Conservation (phyloP, 208 protist species). For the Leptomonas seymouri region DNA sequence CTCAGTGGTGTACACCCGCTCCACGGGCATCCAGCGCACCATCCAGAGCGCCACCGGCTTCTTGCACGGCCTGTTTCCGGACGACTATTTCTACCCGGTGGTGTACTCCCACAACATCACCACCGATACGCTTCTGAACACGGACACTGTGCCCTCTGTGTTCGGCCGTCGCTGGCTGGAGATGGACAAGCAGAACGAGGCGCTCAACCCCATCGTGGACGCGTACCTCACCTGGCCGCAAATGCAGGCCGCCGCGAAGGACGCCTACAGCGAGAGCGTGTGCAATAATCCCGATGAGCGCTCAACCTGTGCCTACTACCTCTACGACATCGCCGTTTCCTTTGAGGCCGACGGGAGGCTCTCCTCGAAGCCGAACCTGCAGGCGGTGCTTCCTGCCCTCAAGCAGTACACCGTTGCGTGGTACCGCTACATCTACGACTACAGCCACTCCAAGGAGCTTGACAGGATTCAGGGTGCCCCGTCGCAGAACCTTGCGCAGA, state of each 20-base stretch:
- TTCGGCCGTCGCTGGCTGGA: conserved; percentile 33
- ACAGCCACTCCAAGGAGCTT: conserved; percentile 29
- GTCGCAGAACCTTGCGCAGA: conserved; percentile 48
- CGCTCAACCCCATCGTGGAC: conserved; percentile 29
- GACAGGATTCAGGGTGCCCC: conserved; percentile 37
- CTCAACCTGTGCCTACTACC: conserved; percentile 29
- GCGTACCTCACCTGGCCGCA: conserved; percentile 45
- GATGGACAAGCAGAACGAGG: conserved; percentile 4
- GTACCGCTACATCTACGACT: conserved; percentile 39
- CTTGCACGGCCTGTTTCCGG: conserved; percentile 51
- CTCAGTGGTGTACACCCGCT: conserved; percentile 58
- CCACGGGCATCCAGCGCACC: conserved; percentile 53
- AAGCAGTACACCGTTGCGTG: conserved; percentile 19
- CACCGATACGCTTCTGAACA: conserved; percentile 50
- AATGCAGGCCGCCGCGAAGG: conserved; percentile 40
- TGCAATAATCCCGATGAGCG: conserved; percentile 42
- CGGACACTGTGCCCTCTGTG: conserved; percentile 37
- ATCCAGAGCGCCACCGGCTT: conserved; percentile 63
- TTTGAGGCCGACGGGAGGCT: conserved; percentile 39
- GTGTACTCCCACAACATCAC: conserved; percentile 43
- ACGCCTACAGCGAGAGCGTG: conserved; percentile 38
- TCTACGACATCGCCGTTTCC: conserved; percentile 57
- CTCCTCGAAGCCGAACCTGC: conserved; percentile 28
- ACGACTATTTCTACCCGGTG: conserved; percentile 49
- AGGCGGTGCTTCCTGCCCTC: conserved; percentile 23